Evolutionary conservation across 805 yeast species (phyloP), one percentile per base, ranked within the genome.

Genomic region (Cephaloascus fragrans): DNA sequence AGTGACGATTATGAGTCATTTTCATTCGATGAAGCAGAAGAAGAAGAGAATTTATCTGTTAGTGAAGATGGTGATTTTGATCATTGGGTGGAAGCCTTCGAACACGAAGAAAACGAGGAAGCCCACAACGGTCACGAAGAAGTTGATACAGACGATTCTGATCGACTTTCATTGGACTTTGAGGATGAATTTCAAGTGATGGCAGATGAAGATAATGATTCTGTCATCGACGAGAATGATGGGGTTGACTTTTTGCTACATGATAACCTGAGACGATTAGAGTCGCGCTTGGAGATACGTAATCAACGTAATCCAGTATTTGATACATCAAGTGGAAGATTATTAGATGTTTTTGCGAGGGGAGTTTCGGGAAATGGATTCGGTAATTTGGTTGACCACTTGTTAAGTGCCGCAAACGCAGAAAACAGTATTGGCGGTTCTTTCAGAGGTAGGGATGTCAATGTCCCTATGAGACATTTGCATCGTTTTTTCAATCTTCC

Each of bases 201-300:
- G 6, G 52, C 51, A 6, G 51, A 52, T 16, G 63, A 54, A 31
- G 62, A 52, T 14, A 49, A 55, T 18, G 42, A 53, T 14, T 41
- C 54, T 15, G 57, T 15, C 5, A 23, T 23, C 12, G 28, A 23
- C 12, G 28, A 23, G 12, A 23, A 23, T 12, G 28, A 6, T 8
- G 28, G 28, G 6, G 6, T 8, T 23, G 28, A 23, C 12, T 23
- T 23, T 12, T 8, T 23, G 28, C 28, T 23, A n/a, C n/a, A n/a
- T n/a, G n/a, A n/a, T n/a, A n/a, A n/a, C n/a, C n/a, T n/a, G n/a
- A n/a, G n/a, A n/a, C n/a, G n/a, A n/a, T n/a, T n/a, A n/a, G n/a
- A n/a, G n/a, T n/a, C n/a, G n/a, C n/a, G n/a, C n/a, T n/a, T n/a
- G n/a, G n/a, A n/a, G n/a, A n/a, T n/a, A n/a, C n/a, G n/a, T n/a